Base-by-base conservation (phyloP, 495 filamentous ascomycete genomes). In the Xylaria bambusicola region DNA sequence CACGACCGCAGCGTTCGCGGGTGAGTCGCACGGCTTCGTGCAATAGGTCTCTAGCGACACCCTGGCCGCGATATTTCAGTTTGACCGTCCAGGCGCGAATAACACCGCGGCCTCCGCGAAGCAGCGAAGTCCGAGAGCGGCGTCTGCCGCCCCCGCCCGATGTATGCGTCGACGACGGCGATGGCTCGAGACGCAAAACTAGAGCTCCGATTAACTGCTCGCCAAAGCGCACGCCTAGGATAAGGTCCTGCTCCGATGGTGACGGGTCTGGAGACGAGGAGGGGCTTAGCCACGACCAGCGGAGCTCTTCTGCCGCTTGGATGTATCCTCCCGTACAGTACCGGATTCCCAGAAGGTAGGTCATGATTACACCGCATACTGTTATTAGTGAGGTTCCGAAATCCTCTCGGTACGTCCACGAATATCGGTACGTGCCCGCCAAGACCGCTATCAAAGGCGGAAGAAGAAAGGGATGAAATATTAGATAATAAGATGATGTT, bases 21-120 rank as follows among this genome's bases (percentile, higher is more conserved):
- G 82, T 82, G 45, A 87, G 56, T 56, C 71, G 73, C 1, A 90
- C 84, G 3, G 84, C 88, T 61, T 86, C 82, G 53, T 87, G 80
- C 52, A 95, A 71, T 68, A 96, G 72, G 23, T 81, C 86, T 15
- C 65, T 74, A 3, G 91, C 92, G 7, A 95, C 72, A 0, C 91
- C 91, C 52, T 77, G 77, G 5, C 82, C 73, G 12, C 92, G 79
- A 68, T 90, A 93, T 62, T 71, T 75, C 58, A 84, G 60, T 67
- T 80, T 77, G 0, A 91, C 88, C 3, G 90, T 90, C 89, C 90
- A 93, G 0, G 88, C 90, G 21, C 87, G 77, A 46, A 93, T 85
- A 17, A 89, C 71, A 3, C 77, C 81, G 51, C 71, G 69, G 26
- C 77, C 82, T 9, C 75, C 83, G 36, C 62, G 66, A 18, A 69